Evolutionary conservation across 352 stramenopile species (phyloP), one percentile per base, ranked within the genome.

Genomic region (Globisporangium canariense): DNA sequence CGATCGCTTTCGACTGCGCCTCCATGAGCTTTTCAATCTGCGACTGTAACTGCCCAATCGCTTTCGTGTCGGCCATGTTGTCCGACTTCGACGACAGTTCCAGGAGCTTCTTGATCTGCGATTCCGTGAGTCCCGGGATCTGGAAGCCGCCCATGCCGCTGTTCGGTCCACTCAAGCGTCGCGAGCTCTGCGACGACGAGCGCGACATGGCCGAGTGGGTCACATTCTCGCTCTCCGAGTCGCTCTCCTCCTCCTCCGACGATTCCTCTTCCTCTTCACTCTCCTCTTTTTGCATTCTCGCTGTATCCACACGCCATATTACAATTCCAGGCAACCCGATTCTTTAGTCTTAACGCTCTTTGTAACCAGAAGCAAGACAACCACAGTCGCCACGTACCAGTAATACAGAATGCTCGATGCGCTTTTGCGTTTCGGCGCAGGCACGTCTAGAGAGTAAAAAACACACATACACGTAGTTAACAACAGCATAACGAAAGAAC

Each of bases 1-100:
- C 66, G 14, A 63, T 73, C 56, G 71, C 69, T 28, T 43, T 71
- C 71, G 70, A 30, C 14, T 76, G 67, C 38, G 70, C 62, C 6
- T 68, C 66, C 77, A 92, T 92, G 32, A 95, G 73, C 65, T 91
- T 75, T 30, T 82, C 71, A 20, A 95, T 89, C 66, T 95, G 86
- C 45, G 75, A 58, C 72, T 95, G 81, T 14, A 93, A 65, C 60
- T 81, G 71, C 34, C 88, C 81, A 53, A 93, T 74, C 30, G 70
- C 77, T 34, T 73, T 79, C 43, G 60, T 77, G 20, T 69, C 75
- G 4, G 69, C 80, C 46, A 79, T 74, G n/a, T 60, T 58, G 53
- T 93, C 82, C 0, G 77, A 64, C 59, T 85, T 86, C 9, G 73
- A 63, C 34, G 82, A 88, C 41, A 93, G 69, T 13, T 88, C 79